Evolutionary conservation across 495 filamentous ascomycete species (phyloP).

Genomic region (Talaromyces borbonicus): DNA sequence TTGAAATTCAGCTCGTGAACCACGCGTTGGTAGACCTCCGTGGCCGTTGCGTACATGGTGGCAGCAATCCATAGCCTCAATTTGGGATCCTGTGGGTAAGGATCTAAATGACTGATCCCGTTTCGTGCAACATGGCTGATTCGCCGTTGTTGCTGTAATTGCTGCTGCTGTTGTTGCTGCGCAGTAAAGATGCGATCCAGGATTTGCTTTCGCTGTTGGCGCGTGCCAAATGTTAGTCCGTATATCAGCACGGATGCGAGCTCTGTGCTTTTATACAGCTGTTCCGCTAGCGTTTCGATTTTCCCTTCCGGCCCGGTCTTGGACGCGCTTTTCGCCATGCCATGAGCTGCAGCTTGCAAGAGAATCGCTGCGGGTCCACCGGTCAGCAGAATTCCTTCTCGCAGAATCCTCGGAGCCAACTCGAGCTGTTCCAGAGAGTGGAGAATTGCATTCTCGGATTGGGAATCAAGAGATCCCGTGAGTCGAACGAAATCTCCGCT

Average conservation of each 20-base stretch:
- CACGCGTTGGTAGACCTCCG: conserved; percentile 35
- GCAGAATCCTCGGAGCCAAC: conserved; percentile 31
- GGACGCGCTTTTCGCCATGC: conserved; percentile 17
- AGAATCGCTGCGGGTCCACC: conserved; percentile 29
- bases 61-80: conserved; percentile 30
- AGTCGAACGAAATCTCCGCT: conserved; percentile 5
- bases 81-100: conserved; percentile 16
- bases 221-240: conserved; percentile 29
- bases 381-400: conserved; percentile 31
- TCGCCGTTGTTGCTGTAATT: not conserved
- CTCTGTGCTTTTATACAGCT: conserved; percentile 26
- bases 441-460: conserved; percentile 8
- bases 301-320: conserved; percentile 4
- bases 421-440: conserved; percentile 27
- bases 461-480: conserved; percentile 1
- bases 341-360: conserved; percentile 30
- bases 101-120: conserved; percentile 6
- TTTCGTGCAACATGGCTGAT: conserved; percentile 3
- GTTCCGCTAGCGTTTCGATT: conserved; percentile 19
- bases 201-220: conserved; percentile 22
- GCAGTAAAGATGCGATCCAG: conserved; percentile 20
- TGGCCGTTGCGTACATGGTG: conserved; percentile 31
- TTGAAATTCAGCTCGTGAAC: conserved; percentile 27
- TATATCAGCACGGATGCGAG: conserved; percentile 30
- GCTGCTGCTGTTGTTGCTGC: conserved; percentile 7